Base-by-base conservation (phyloP, 495 filamentous ascomycete species). In the Trichoderma erinaceum region DNA sequence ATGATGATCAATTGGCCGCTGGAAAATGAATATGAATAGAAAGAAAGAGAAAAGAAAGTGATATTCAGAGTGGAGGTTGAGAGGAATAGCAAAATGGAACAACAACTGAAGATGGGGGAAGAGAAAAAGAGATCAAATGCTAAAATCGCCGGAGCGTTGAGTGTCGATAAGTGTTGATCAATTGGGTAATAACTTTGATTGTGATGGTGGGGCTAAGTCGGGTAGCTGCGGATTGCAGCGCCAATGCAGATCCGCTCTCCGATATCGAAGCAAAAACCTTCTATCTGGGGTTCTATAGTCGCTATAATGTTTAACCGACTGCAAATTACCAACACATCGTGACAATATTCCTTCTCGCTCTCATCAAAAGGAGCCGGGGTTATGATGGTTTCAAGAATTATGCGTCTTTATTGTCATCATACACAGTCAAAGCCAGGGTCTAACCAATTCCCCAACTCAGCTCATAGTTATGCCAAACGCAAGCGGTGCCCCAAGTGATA, bases 221-320 rank as follows among this genome's bases (percentile, higher is more conserved):
- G 56, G 56, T 61, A 61, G 56, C 25, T 32, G 27, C 56, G 56
- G 56, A 61, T 32, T 32, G 27, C 56, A 29, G 23, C 11, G 56
- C 21, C 10, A 18, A 4, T 61, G 56, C 10, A 29, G 12, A 18
- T 61, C 23, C 56, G 56, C 56, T 32, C 56, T 61, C 56, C 56
- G 56, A 61, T 61, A 61, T 61, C 56, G 56, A 61, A 56, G 50
- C 8, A 61, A 61, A 61, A 61, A 61, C 13, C 44, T 48, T 48
- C n/a, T 13, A 48, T 48, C 15, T 3, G 15, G 44, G 44, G 44
- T 48, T 48, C 44, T 15, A 48, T 48, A 15, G n/a, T 48, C n/a
- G 23, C 12, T 29, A 61, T 23, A 11, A 29, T 27, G 27, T 61
- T 61, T 61, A 61, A 11, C 56, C 56, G 56, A 61, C 2, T 18